These are phyloP conservation scores for Malbranchea cinnamomea DNA, from an alignment of 2,329 filamentous ascomycete genomes.

Conservation along the genomic window DNA sequence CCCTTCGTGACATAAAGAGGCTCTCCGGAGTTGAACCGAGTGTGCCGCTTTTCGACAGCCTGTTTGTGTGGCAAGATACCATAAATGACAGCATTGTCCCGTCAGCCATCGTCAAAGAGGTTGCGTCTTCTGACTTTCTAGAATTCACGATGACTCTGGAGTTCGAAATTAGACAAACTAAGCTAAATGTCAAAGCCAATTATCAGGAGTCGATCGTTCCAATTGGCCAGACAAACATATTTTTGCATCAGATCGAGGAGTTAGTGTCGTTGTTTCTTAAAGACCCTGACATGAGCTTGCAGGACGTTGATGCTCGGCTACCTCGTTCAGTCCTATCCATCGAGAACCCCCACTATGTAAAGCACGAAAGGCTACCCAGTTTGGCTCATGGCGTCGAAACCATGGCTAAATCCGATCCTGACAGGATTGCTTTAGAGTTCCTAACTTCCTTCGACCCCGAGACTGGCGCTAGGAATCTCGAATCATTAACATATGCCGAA, in stretches of 20 bases:
- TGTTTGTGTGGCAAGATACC: conserved; percentile 71
- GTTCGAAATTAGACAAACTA: conserved; percentile 45
- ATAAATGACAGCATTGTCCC: conserved; percentile 15
- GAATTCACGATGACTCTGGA: conserved; percentile 68
- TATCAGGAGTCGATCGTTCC: conserved; percentile 42
- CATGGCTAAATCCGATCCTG: conserved; percentile 34
- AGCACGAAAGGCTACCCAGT: conserved; percentile 25
- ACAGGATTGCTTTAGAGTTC: conserved; percentile 50
- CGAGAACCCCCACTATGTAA: conserved; percentile 30
- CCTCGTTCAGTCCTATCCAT: conserved; percentile 30
- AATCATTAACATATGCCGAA: conserved; percentile 45
- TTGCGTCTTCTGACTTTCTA: conserved; percentile 51
- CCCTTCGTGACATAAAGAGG: conserved; percentile 56
- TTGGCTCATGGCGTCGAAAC: conserved; percentile 41
- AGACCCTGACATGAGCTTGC: conserved; percentile 19
- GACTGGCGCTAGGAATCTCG: conserved; percentile 15
- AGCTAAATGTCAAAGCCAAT: conserved; percentile 38
- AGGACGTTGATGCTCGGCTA: conserved; percentile 17
- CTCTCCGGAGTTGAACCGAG: conserved; percentile 41
- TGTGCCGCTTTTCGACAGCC: conserved; percentile 51
- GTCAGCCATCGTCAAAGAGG: conserved; percentile 35
- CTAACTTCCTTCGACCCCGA: conserved; percentile 32
- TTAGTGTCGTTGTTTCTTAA: conserved; percentile 33
- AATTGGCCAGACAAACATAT: conserved; percentile 35
- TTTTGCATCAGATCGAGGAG: conserved; percentile 48